phyloP scores from a whole-genome alignment of 108 stramenopile species.

The Fragilariopsis cylindrus region DNA sequence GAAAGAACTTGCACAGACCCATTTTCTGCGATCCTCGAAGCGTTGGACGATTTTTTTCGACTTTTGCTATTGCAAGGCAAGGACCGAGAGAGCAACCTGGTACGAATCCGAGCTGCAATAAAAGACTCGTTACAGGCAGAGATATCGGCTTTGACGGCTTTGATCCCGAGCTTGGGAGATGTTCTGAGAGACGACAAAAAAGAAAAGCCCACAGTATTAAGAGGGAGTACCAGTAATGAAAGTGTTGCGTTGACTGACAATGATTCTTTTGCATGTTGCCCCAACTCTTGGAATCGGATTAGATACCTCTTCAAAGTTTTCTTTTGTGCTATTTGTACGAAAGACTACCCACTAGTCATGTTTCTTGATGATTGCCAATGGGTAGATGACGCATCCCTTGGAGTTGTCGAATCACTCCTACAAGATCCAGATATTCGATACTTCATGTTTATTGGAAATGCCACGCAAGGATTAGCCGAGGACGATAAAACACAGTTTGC shows the following conservation, averaged over 20 bases:
- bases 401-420: conserved; percentile 24
- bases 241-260: neutral
- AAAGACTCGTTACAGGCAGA: conserved; percentile 16
- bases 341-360: conserved; percentile 30
- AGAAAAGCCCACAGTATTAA: neutral
- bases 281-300: conserved; percentile 26
- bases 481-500: conserved; percentile 5
- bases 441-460: conserved; percentile 31
- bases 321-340: conserved; percentile 19
- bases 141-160: neutral
- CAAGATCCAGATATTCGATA: conserved; percentile 15
- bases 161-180: conserved; percentile 24
- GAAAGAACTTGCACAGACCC: conserved; percentile 28
- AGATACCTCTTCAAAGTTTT: conserved; percentile 28
- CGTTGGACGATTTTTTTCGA: conserved; percentile 19
- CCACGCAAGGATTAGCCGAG: conserved; percentile 17
- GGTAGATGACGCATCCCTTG: conserved; percentile 30
- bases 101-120: conserved; percentile 19
- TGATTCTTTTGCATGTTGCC: neutral
- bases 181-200: conserved; percentile 10
- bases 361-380: conserved; percentile 46
- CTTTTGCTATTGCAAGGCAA: conserved; percentile 15
- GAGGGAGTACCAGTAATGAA: neutral
- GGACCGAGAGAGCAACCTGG: neutral
- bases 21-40: conserved; percentile 26